These are phyloP conservation scores for Sclerospora graminicola DNA, from an alignment of 352 stramenopile species.

Conservation along the genomic window DNA sequence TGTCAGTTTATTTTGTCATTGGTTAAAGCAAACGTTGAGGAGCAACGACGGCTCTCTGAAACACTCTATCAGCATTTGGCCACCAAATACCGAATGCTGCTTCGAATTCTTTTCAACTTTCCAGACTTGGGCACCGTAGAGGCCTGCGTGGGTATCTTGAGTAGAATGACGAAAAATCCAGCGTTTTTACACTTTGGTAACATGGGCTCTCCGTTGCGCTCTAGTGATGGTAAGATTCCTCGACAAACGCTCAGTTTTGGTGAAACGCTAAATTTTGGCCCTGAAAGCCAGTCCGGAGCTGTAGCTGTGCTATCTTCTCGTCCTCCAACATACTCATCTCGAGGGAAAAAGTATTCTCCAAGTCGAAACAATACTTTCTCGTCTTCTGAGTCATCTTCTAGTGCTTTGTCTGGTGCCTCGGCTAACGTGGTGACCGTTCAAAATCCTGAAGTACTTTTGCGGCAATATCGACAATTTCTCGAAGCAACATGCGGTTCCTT, in stretches of 20 bases:
- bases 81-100: constrained; percentile 65
- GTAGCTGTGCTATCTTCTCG: constrained; percentile 11
- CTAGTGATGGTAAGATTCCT: constrained; percentile 35
- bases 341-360: constrained; percentile 19
- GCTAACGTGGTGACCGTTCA: constrained; percentile 33
- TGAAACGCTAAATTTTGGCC: constrained; percentile 41
- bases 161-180: constrained; percentile 63
- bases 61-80: constrained; percentile 58
- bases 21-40: constrained; percentile 52
- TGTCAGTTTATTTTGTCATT: constrained; percentile 61
- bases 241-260: constrained; percentile 48
- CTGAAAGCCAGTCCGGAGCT: constrained; percentile 18
- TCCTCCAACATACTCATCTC: constrained; percentile 17
- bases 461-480: constrained; percentile 67
- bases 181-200: constrained; percentile 51
- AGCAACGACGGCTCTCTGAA: constrained; percentile 51
- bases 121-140: constrained; percentile 60
- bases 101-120: constrained; percentile 72
- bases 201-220: constrained; percentile 31
- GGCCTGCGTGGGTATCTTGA: constrained; percentile 60
- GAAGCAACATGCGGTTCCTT: constrained; percentile 42
- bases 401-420: constrained; percentile 14
- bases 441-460: constrained; percentile 61
- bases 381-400: constrained; percentile 36
- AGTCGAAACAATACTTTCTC: constrained; percentile 25